Conservation (phyloP, 371 early-diverging fungal species). For the Zychaea mexicana region DNA sequence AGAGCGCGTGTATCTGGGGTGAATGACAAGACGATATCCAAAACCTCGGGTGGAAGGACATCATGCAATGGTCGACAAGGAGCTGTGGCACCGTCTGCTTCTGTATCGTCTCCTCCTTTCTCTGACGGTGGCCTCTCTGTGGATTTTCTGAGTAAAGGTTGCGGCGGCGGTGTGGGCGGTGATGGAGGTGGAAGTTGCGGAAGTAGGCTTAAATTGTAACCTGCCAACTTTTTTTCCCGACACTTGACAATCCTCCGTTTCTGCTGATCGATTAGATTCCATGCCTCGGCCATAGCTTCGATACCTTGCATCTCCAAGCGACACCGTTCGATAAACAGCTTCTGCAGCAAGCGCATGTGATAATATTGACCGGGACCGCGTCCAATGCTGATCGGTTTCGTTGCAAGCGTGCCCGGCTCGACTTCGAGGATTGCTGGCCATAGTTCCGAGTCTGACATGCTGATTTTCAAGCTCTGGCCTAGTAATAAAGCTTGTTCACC, state of each 20-base stretch:
- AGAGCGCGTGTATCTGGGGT: conserved; percentile 16
- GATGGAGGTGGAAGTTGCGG: neutral
- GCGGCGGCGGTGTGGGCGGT: neutral
- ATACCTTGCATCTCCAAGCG: conserved; percentile 26
- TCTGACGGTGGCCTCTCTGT: neutral
- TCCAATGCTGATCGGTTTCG: conserved; percentile 30
- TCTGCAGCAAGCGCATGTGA: conserved; percentile 24
- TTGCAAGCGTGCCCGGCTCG: conserved; percentile 11
- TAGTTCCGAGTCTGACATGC: conserved; percentile 31
- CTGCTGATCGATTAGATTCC: conserved; percentile 21
- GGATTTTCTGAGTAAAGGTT: neutral
- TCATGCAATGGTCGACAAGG: conserved; percentile 1
- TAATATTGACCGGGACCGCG: conserved; percentile 36
- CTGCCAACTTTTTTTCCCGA: conserved; percentile 16
- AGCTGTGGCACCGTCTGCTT: neutral
- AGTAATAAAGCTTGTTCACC: conserved; percentile 30
- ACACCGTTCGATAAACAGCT: conserved; percentile 20
- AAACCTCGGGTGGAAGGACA: conserved; percentile 32
- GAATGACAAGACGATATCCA: conserved; percentile 29
- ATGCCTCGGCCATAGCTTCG: conserved; percentile 15
- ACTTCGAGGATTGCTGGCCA: conserved; percentile 41
- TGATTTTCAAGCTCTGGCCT: conserved; percentile 31
- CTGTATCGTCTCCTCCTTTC: neutral
- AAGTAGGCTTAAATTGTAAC: conserved; percentile 5
- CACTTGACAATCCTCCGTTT: conserved; percentile 35